Conservation (phyloP, 306 rosid genomes). For the Casuarina glauca region DNA sequence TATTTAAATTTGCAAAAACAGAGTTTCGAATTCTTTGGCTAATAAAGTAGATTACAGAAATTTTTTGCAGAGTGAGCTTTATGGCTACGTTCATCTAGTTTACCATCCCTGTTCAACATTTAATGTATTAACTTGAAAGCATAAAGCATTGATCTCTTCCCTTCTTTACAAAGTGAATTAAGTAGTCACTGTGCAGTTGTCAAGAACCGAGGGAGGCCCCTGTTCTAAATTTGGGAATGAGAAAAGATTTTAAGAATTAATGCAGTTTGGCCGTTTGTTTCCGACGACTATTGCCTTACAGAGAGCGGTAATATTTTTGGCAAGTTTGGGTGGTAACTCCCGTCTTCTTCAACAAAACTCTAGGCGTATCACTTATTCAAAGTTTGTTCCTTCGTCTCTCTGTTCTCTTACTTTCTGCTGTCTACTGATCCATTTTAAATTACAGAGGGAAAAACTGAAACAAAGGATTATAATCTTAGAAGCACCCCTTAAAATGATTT, state of each 20-base stretch:
- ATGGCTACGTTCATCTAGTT: too few relatives aligned
- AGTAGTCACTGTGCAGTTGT: too few relatives aligned
- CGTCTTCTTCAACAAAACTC: slow-evolving; percentile 20
- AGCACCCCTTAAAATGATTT: not conserved
- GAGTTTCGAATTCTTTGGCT: too few relatives aligned
- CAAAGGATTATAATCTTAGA: not conserved
- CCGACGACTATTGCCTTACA: slow-evolving; percentile 17
- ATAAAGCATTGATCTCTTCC: too few relatives aligned
- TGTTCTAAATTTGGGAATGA: too few relatives aligned
- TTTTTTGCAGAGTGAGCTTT: too few relatives aligned
- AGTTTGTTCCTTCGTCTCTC: not conserved
- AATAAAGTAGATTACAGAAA: too few relatives aligned
- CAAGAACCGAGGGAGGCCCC: too few relatives aligned
- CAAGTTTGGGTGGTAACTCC: slow-evolving; percentile 17
- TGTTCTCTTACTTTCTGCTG: slow-evolving; percentile 12
- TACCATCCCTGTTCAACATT: too few relatives aligned
- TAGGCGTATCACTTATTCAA: slow-evolving; percentile 18
- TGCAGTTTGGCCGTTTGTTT: slow-evolving; percentile 14
- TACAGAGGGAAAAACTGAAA: not conserved
- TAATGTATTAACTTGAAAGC: too few relatives aligned
- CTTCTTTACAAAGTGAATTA: too few relatives aligned
- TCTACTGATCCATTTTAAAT: not conserved
- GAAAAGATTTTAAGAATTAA: not conserved
- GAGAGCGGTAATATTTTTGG: slow-evolving; percentile 12
- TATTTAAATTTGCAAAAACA: too few relatives aligned